Conservation (phyloP, 192 early-diverging fungal genomes). For the Backusella psychrophila region DNA sequence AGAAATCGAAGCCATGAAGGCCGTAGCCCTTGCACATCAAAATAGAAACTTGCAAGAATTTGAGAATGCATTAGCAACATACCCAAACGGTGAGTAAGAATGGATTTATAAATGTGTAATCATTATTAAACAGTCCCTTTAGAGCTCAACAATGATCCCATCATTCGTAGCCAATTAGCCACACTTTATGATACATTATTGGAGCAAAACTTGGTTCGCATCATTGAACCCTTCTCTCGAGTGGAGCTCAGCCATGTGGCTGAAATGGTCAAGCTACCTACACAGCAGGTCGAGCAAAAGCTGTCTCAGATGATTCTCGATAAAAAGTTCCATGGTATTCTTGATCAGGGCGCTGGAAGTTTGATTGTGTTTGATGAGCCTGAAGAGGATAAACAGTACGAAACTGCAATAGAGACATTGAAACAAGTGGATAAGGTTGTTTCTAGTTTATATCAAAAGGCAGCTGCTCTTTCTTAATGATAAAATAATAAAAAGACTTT, state of each 20-base stretch:
- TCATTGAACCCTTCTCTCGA: constrained; percentile 98
- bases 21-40: constrained; percentile 92
- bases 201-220: constrained; percentile 92
- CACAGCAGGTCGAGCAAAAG: constrained; percentile 89
- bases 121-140: not conserved
- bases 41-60: constrained; percentile 96
- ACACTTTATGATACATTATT: constrained; percentile 93
- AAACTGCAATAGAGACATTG: constrained; percentile 88
- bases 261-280: constrained; percentile 86
- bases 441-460: constrained; percentile 93
- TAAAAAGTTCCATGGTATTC: constrained; percentile 88
- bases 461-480: constrained; percentile 15
- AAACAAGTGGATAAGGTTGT: constrained; percentile 96
- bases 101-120: not conserved
- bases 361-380: constrained; percentile 92
- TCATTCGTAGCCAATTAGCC: constrained; percentile 88
- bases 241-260: constrained; percentile 97
- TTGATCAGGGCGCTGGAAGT: constrained; percentile 96
- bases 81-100: constrained; percentile 67
- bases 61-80: constrained; percentile 84
- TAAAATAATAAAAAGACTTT: no score
- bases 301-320: constrained; percentile 99
- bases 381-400: constrained; percentile 87
- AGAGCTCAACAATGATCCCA: constrained; percentile 89
- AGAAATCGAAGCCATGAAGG: constrained; percentile 91